These are phyloP conservation scores for Citrus mangshanensis DNA, from an alignment of 345 rosid genomes.

Conservation along the genomic window DNA sequence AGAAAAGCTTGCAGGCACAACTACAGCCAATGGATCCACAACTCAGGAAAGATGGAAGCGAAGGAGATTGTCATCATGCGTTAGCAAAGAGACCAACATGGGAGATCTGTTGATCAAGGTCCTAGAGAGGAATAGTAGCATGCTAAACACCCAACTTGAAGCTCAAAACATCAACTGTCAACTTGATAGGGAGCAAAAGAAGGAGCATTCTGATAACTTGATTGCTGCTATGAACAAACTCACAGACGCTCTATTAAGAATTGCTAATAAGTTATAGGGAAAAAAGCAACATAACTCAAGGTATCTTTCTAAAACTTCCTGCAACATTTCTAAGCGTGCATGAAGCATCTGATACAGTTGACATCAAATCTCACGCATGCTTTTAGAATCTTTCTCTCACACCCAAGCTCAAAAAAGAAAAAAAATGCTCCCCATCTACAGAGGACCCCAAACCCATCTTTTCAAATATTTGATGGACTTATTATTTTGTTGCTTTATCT, in stretches of 20 bases:
- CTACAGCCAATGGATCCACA: constrained; percentile 18
- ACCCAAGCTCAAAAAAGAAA: neutral
- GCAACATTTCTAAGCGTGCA: neutral
- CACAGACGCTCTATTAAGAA: constrained; percentile 38
- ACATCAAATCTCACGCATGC: neutral
- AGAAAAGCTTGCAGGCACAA: constrained; percentile 7
- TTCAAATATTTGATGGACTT: no score
- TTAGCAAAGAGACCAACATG: constrained; percentile 16
- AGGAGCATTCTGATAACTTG: constrained; percentile 30
- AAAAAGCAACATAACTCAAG: neutral
- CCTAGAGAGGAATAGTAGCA: constrained; percentile 32
- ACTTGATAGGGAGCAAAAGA: constrained; percentile 43
- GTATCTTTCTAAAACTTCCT: neutral
- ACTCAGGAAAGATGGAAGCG: constrained; percentile 28
- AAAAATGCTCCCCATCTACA: neutral
- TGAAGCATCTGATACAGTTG: neutral
- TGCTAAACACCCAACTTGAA: constrained; percentile 40
- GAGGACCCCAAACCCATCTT: neutral
- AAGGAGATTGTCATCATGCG: constrained; percentile 22
- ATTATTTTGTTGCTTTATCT: no score
- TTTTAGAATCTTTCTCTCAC: neutral
- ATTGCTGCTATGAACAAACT: constrained; percentile 36
- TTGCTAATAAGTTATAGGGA: constrained; percentile 37
- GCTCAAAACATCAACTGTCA: constrained; percentile 40
- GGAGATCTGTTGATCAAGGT: constrained; percentile 22